Evolutionary conservation across 352 stramenopile genomes (phyloP), one percentile per base, ranked within the genome.

Genomic region (Globisporangium nunn): DNA sequence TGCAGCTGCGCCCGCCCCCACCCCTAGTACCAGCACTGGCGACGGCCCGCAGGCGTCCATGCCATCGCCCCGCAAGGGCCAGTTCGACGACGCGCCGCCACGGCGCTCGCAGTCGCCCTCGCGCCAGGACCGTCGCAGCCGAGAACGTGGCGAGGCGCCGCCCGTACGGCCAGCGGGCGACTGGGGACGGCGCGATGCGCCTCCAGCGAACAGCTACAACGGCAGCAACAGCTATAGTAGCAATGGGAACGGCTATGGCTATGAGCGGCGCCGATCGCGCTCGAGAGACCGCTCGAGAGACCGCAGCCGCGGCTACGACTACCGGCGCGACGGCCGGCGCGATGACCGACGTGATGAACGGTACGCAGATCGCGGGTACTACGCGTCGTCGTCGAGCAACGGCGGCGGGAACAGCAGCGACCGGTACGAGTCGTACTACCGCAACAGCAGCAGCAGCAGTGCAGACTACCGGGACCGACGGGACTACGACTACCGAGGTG

Each of bases 41-140:
- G 39, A 35, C 30, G 30, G 30, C 46, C 50, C 50, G 46, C 58
- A 52, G 0, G 55, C 58, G 18, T 50, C 61, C 15, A 46, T 62
- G 40, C 59, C 67, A 4, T 66, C 74, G 2, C 62, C 61, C 15
- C 76, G 68, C 37, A 71, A 68, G 6, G 74, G 70, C 0, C 81
- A 91, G 66, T 91, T 91, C 57, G 78, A 91, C 18, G 76, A 91
- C 59, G 78, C 81, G 17, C 66, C 68, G 0, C 70, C 71, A 58
- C 65, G 50, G 6, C 50, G 53, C 15, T 61, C 53, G 31, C 47
- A 50, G 41, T 65, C 49, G 23, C 59, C 53, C 7, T 29, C 4
- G 6, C 40, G 17, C 33, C 55, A 59, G 29, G 58, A 50, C 60
- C 70, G 28, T 4, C 35, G 48, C 43, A 65, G 47, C 39, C 33